Evolutionary conservation across 192 early-diverging fungal genomes (phyloP).

Genomic region (Lobulomyces angularis): DNA sequence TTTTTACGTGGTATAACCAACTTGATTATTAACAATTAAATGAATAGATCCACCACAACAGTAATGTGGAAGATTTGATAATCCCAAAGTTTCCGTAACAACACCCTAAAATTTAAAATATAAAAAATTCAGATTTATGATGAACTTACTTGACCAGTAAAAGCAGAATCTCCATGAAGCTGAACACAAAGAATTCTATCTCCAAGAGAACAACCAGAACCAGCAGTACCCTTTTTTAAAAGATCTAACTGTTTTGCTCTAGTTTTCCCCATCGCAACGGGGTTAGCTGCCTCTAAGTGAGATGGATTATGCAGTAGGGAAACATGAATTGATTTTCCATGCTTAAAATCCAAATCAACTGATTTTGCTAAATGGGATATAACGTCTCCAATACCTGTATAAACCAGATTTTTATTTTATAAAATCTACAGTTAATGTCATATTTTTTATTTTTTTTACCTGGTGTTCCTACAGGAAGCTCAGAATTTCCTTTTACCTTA

Average conservation of each 20-base stretch:
- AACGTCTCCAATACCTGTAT: slow-evolving; percentile 1
- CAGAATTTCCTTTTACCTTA: slow-evolving; percentile 88
- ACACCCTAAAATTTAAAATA: slow-evolving; percentile 51
- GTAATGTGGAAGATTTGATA: slow-evolving; percentile 93
- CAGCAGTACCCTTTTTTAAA: slow-evolving; percentile 46
- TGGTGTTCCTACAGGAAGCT: slow-evolving; percentile 68
- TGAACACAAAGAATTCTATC: slow-evolving; percentile 90
- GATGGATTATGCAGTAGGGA: slow-evolving; percentile 94
- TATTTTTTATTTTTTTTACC: slow-evolving; percentile 85
- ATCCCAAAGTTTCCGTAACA: slow-evolving; percentile 87
- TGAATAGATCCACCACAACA: slow-evolving; percentile 91
- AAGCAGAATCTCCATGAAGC: slow-evolving; percentile 86
- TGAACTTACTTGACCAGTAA: slow-evolving; percentile 21
- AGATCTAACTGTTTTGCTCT: slow-evolving; percentile 85
- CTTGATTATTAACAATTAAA: slow-evolving; percentile 96
- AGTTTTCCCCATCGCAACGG: slow-evolving; percentile 89
- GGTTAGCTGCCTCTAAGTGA: slow-evolving; percentile 91
- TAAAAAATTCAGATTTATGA: slow-evolving; percentile 2
- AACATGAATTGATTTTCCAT: slow-evolving; percentile 55
- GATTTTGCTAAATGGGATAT: slow-evolving; percentile 40
- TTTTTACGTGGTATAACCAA: slow-evolving; percentile 47
- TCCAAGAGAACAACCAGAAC: slow-evolving; percentile 67
- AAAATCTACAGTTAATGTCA: slow-evolving; percentile 40
- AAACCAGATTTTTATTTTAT: neutral
- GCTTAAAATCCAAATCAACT: slow-evolving; percentile 60